These are phyloP conservation scores for Stygiomarasmius scandens DNA, from an alignment of 1,284 basidiomycete species.

Conservation along the genomic window DNA sequence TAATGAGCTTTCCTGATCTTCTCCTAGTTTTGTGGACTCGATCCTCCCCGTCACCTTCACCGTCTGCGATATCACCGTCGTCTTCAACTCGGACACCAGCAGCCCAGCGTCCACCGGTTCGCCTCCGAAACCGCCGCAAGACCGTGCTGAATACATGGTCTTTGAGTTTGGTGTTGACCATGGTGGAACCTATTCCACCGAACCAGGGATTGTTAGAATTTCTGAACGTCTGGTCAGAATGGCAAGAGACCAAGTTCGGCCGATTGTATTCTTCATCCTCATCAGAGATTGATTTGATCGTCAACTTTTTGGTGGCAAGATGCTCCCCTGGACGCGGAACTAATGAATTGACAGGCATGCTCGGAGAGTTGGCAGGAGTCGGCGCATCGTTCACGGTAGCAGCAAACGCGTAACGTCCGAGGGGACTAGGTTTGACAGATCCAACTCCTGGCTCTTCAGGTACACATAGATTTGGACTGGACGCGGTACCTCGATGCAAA, in stretches of 20 bases:
- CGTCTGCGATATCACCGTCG: constrained; percentile 40
- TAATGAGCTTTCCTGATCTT: constrained; percentile 12
- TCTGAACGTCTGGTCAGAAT: constrained; percentile 38
- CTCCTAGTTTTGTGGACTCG: constrained; percentile 28
- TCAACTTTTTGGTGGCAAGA: constrained; percentile 7
- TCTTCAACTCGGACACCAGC: constrained; percentile 56
- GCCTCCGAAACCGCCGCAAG: constrained; percentile 67
- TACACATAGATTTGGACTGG: constrained; percentile 62
- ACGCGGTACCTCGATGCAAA: constrained; percentile 55
- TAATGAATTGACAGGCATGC: constrained; percentile 30
- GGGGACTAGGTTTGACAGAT: constrained; percentile 39
- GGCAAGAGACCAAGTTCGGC: constrained; percentile 39
- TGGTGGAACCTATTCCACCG: constrained; percentile 87
- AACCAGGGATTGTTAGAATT: constrained; percentile 56
- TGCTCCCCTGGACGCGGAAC: constrained; percentile 27
- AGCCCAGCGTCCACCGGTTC: constrained; percentile 45
- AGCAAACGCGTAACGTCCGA: constrained; percentile 40
- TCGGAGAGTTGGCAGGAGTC: constrained; percentile 60
- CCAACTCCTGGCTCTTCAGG: neutral
- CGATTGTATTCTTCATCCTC: constrained; percentile 33
- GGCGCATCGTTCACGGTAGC: constrained; percentile 45
- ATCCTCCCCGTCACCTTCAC: constrained; percentile 31
- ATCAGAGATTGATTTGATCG: constrained; percentile 29
- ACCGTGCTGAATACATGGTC: constrained; percentile 92
- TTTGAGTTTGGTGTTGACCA: constrained; percentile 90